These are phyloP conservation scores for Sporisorium graminicola DNA, from an alignment of 1,284 basidiomycete genomes.

Conservation along the genomic window DNA sequence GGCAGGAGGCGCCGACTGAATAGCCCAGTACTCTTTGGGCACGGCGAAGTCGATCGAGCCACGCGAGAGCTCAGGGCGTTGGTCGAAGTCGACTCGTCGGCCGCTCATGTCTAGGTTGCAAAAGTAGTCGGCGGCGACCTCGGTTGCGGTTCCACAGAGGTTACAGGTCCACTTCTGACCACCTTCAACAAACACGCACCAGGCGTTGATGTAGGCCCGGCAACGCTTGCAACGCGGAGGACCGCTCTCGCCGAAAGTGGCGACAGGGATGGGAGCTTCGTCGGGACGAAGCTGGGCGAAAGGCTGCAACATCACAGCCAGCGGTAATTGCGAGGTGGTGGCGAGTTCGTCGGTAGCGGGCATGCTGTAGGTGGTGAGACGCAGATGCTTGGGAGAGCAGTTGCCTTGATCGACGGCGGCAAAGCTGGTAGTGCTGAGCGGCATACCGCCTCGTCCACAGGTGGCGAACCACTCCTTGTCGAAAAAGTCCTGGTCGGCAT, in stretches of 20 bases:
- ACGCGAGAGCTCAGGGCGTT: conserved; percentile 87
- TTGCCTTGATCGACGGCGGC: conserved; percentile 90
- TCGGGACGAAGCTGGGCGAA: conserved; percentile 85
- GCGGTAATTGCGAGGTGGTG: conserved; percentile 81
- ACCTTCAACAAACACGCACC: conserved; percentile 87
- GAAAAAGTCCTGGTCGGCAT: conserved; percentile 86
- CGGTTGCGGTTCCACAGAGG: conserved; percentile 84
- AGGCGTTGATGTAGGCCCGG: conserved; percentile 93
- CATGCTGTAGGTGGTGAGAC: conserved; percentile 79
- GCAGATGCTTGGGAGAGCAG: conserved; percentile 78
- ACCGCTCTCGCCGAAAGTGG: conserved; percentile 77
- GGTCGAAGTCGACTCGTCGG: conserved; percentile 83
- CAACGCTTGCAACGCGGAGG: conserved; percentile 89
- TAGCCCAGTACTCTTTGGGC: conserved; percentile 86
- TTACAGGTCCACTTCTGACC: conserved; percentile 94
- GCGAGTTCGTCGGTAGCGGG: conserved; percentile 86
- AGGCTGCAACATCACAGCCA: conserved; percentile 88
- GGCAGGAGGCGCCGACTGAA: conserved; percentile 71
- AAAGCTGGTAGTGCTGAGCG: conserved; percentile 88
- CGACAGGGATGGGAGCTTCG: conserved; percentile 76
- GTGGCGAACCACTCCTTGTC: conserved; percentile 82
- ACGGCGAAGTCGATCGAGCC: conserved; percentile 94
- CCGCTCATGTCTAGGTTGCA: conserved; percentile 85
- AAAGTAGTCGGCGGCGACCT: conserved; percentile 81
- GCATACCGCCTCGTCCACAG: conserved; percentile 77